These are phyloP conservation scores for Cercospora janseana DNA, from an alignment of 2,329 filamentous ascomycete species.

Conservation along the genomic window DNA sequence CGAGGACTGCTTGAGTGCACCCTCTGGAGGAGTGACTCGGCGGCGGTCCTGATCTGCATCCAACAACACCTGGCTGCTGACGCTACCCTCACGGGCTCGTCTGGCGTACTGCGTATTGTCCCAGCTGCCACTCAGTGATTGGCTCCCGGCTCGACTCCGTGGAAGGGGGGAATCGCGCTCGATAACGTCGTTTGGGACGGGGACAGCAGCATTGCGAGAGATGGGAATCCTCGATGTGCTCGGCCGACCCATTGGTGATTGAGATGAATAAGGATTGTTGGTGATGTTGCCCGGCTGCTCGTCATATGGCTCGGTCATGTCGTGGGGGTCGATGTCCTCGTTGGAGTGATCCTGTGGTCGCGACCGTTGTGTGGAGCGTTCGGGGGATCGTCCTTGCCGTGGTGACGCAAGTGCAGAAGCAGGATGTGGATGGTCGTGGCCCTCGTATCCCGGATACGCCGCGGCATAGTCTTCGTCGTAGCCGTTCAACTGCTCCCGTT, in stretches of 20 bases:
- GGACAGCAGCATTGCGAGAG: constrained; percentile 73
- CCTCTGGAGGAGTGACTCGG: constrained; percentile 40
- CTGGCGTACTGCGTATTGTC: constrained; percentile 44
- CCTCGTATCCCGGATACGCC: constrained; percentile 24
- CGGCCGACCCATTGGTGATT: constrained; percentile 38
- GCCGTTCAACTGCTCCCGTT: constrained; percentile 26
- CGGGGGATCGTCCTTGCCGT: not conserved
- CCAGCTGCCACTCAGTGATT: constrained; percentile 58
- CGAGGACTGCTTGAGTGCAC: constrained; percentile 27
- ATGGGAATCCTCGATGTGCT: constrained; percentile 81
- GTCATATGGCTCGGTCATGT: constrained; percentile 71
- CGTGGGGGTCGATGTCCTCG: constrained; percentile 68
- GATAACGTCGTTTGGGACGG: constrained; percentile 68
- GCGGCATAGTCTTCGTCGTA: constrained; percentile 27
- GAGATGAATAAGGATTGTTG: constrained; percentile 36
- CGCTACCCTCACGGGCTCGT: constrained; percentile 66
- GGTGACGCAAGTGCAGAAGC: constrained; percentile 4
- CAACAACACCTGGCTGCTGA: constrained; percentile 53
- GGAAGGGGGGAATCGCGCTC: constrained; percentile 70
- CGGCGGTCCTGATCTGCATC: constrained; percentile 46
- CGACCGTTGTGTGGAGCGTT: constrained; percentile 7
- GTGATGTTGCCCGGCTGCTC: constrained; percentile 23
- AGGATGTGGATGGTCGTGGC: constrained; percentile 26
- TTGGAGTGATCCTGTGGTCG: constrained; percentile 45
- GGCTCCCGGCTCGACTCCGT: constrained; percentile 58